Evolutionary conservation across 2,329 filamentous ascomycete genomes (phyloP).

Genomic region (Endoconidiophora laricicola): DNA sequence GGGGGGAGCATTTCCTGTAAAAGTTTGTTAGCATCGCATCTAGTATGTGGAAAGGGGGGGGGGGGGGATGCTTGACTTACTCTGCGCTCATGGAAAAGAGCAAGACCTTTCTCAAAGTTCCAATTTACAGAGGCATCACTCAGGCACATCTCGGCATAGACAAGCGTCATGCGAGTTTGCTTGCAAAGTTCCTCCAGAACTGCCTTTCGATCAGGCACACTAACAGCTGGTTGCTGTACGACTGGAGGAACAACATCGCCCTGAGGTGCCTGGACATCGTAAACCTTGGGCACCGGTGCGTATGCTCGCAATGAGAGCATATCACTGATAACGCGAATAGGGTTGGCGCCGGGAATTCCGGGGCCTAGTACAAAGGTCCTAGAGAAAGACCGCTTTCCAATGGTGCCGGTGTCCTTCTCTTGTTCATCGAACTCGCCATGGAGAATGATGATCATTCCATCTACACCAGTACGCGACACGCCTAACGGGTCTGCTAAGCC

Average conservation of each 20-base stretch:
- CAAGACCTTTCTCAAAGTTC: slow-evolving; percentile 60
- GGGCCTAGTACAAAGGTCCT: slow-evolving; percentile 67
- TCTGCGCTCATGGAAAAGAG: slow-evolving; percentile 60
- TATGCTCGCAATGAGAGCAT: slow-evolving; percentile 58
- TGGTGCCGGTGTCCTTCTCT: slow-evolving; percentile 36
- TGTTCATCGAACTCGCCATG: slow-evolving; percentile 74
- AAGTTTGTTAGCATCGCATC: neutral
- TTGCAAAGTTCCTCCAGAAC: slow-evolving; percentile 60
- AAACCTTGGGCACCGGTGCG: slow-evolving; percentile 29
- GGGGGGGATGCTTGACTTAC: slow-evolving; percentile 25
- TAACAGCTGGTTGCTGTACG: slow-evolving; percentile 14
- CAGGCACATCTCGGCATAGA: slow-evolving; percentile 69
- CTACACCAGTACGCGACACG: slow-evolving; percentile 48
- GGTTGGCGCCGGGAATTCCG: slow-evolving; percentile 44
- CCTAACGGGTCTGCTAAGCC: slow-evolving; percentile 54
- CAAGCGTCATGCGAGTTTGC: slow-evolving; percentile 62
- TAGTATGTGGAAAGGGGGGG: neutral
- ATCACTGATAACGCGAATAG: slow-evolving; percentile 63
- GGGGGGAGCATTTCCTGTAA: slow-evolving; percentile 9
- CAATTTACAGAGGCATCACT: slow-evolving; percentile 48
- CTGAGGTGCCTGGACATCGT: slow-evolving; percentile 18
- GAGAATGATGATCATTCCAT: slow-evolving; percentile 61
- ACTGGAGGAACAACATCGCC: slow-evolving; percentile 10
- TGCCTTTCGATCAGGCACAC: slow-evolving; percentile 40
- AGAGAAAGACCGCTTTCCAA: slow-evolving; percentile 61